Evolutionary conservation across 2,329 filamentous ascomycete genomes (phyloP), one percentile per base, ranked within the genome.

Genomic region (Epichloe glyceriae): DNA sequence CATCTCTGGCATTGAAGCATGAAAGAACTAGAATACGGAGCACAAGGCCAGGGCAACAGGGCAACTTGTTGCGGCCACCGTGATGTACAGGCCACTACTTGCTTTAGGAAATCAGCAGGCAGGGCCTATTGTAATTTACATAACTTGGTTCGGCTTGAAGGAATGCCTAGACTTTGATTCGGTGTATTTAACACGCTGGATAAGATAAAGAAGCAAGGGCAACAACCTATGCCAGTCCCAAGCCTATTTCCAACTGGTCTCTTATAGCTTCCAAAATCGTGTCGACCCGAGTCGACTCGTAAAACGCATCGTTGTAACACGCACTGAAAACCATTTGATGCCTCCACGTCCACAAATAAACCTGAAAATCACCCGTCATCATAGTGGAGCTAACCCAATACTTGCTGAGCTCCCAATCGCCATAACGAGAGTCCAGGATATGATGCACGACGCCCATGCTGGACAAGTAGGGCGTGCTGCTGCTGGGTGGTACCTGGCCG

Each of bases 1-100:
- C 56, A 86, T 95, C 46, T 74, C 80, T 8, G 91, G 90, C 0
- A 81, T 96, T 14, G 81, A 88, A 59, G 83, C 30, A 4, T 30
- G 30, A 30, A 11, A 30, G 30, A 30, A 30, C 10, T 30, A 30
- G 30, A 30, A 30, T 30, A 30, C 30, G 30, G 30, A 4, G 30
- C 10, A 4, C 30, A 10, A 30, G 30, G 30, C 30, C 3, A 30
- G 30, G 30, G 7, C 26, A 30, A 10, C 22, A 26, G 22, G 22
- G 22, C 2, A 26, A 26, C 22, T 26, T 7, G 22, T 26, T 26
- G 22, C 22, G 7, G 22, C 22, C 22, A 26, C 22, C 22, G 22
- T 7, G 22, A 6, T 7, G 22, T 26, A 7, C 8, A 26, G 22
- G 22, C 22, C 22, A 8, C 7, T 8, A 26, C 7, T 26, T 26